Evolutionary conservation across 495 filamentous ascomycete genomes (phyloP).

Genomic region (Penicillium odoratum): DNA sequence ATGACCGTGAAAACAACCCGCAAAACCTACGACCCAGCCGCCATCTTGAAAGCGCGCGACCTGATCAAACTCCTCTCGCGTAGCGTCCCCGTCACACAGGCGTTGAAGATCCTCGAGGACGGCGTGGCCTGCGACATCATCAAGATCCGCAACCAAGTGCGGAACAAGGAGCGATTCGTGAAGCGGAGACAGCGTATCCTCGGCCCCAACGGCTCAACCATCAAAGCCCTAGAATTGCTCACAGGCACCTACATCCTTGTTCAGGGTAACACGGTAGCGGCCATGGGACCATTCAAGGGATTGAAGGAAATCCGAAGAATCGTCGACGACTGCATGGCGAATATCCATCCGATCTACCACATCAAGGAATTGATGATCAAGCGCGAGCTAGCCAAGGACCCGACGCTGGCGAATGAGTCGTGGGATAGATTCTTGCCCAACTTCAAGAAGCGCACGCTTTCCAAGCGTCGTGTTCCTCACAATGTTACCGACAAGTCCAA

Average conservation of each 20-base stretch:
- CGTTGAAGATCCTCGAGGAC: conserved; percentile 92
- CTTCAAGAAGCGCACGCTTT: conserved; percentile 94
- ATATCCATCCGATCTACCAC: conserved; percentile 89
- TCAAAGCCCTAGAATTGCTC: conserved; percentile 95
- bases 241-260: conserved; percentile 93
- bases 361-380: conserved; percentile 99
- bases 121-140: conserved; percentile 88
- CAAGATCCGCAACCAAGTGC: conserved; percentile 85
- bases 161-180: conserved; percentile 95
- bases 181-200: conserved; percentile 93
- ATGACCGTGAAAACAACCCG: conserved; percentile 95
- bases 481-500: conserved; percentile 92
- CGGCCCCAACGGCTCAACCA: conserved; percentile 77
- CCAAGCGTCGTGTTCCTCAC: conserved; percentile 76
- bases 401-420: conserved; percentile 78
- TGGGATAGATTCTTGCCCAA: conserved; percentile 97
- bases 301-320: conserved; percentile 90
- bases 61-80: conserved; percentile 89
- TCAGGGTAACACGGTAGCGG: conserved; percentile 92
- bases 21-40: conserved; percentile 91
- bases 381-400: conserved; percentile 94
- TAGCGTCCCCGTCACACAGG: conserved; percentile 84
- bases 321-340: conserved; percentile 94
- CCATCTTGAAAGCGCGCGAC: conserved; percentile 92
- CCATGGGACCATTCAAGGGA: conserved; percentile 89